These are phyloP conservation scores for Lentinus brumalis DNA, from an alignment of 768 basidiomycete genomes.

Conservation along the genomic window DNA sequence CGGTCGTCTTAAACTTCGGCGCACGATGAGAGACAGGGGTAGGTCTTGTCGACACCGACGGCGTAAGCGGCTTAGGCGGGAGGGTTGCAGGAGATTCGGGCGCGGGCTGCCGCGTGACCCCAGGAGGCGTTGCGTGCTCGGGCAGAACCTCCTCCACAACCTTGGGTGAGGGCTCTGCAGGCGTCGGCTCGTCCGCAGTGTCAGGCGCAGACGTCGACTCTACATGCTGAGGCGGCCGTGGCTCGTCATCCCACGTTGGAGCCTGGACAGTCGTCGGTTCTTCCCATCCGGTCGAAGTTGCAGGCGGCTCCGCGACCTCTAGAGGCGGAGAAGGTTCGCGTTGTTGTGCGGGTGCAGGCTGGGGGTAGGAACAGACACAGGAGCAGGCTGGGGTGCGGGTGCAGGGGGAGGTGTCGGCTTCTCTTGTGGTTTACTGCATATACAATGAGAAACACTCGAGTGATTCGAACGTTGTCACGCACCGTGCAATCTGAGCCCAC, in stretches of 20 bases:
- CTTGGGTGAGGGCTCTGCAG: constrained; percentile 17
- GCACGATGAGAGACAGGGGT: constrained; percentile 54
- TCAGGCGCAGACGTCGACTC: constrained; percentile 27
- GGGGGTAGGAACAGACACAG: constrained; percentile 29
- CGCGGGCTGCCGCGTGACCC: constrained; percentile 8
- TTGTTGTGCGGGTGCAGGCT: constrained; percentile 33
- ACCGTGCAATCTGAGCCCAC: constrained; percentile 87
- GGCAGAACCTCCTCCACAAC: constrained; percentile 60
- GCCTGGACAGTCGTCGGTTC: constrained; percentile 39
- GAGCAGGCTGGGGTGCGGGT: constrained; percentile 23
- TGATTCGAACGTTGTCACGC: constrained; percentile 21
- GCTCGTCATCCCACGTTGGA: constrained; percentile 42
- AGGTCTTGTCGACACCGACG: constrained; percentile 55
- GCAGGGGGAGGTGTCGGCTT: constrained; percentile 53
- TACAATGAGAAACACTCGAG: background rate
- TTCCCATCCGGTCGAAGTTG: constrained; percentile 32
- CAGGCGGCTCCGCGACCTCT: constrained; percentile 17
- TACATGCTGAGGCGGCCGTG: constrained; percentile 19
- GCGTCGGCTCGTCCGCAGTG: constrained; percentile 16
- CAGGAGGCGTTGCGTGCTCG: constrained; percentile 14
- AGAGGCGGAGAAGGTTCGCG: constrained; percentile 24
- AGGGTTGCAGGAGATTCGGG: constrained; percentile 32
- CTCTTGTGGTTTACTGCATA: constrained; percentile 56
- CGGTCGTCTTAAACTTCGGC: constrained; percentile 69
- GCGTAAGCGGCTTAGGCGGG: constrained; percentile 37